phyloP scores from a whole-genome alignment of 768 basidiomycete genomes.

The Suillus sp. region DNA sequence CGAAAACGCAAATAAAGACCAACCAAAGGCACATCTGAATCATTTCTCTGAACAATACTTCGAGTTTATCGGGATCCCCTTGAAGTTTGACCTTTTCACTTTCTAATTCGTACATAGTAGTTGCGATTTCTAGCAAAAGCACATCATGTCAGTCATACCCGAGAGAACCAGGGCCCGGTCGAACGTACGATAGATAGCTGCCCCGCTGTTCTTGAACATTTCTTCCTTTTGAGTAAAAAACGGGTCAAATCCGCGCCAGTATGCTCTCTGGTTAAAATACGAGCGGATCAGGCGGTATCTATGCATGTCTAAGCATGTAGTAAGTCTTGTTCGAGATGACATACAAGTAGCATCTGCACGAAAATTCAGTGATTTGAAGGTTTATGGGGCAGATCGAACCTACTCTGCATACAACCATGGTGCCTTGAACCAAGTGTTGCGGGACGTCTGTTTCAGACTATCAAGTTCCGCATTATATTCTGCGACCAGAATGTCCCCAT shows the following conservation, averaged over 20 bases:
- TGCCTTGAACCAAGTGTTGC: constrained; percentile 85
- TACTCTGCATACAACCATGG: constrained; percentile 98
- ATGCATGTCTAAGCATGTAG: constrained; percentile 7
- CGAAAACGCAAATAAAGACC: constrained; percentile 15
- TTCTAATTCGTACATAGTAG: constrained; percentile 68
- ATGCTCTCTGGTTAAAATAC: constrained; percentile 62
- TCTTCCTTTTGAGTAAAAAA: constrained; percentile 79
- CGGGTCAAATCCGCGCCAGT: constrained; percentile 82
- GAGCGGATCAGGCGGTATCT: constrained; percentile 86
- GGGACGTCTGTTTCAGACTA: constrained; percentile 44
- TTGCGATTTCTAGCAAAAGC: constrained; percentile 61
- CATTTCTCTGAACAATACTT: constrained; percentile 79
- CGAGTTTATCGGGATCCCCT: constrained; percentile 54
- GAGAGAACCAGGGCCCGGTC: too few relatives aligned
- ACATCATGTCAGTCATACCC: background rate
- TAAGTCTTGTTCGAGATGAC: constrained; percentile 26
- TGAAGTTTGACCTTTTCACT: constrained; percentile 45
- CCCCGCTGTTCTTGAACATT: constrained; percentile 77
- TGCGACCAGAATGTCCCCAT: constrained; percentile 69
- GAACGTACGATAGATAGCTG: constrained; percentile 74
- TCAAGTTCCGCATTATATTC: constrained; percentile 79
- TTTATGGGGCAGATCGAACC: constrained; percentile 31
- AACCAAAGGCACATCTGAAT: constrained; percentile 89
- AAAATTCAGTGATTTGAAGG: constrained; percentile 5
- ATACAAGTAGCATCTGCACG: constrained; percentile 70